Percentiles rank a stretch among this genome's conserved stretches.
These are phyloP conservation scores for Fragaria vesca DNA, from an alignment of 306 rosid species.

Conservation along the genomic window DNA sequence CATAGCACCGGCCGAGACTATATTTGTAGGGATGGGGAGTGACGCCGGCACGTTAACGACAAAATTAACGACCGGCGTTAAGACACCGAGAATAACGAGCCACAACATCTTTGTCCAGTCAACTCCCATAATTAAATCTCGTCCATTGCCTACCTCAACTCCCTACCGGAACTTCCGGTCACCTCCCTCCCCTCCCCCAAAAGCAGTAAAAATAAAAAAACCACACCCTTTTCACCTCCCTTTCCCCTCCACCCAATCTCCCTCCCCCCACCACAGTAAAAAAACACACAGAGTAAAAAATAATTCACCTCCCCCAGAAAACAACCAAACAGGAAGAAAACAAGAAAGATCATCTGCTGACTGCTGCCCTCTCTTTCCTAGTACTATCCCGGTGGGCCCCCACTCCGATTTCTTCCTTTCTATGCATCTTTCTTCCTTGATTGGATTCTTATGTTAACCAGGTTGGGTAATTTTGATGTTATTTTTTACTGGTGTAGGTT, in stretches of 20 bases:
- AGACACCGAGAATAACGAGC: conserved; percentile 13
- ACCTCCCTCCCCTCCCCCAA: not conserved
- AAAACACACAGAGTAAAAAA: not conserved
- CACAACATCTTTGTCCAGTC: not conserved
- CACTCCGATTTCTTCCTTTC: not conserved
- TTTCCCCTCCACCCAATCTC: not conserved
- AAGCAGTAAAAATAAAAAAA: not conserved
- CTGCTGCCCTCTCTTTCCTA: not conserved
- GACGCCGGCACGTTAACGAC: not conserved
- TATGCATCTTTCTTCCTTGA: not conserved
- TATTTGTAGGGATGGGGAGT: not conserved
- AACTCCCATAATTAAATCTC: conserved; percentile 19
- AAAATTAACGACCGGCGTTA: not conserved
- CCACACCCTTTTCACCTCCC: not conserved
- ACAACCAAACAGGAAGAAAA: not conserved
- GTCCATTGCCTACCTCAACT: conserved; percentile 16
- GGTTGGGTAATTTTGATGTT: not conserved
- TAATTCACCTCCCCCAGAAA: not conserved
- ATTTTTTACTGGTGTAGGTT: not conserved
- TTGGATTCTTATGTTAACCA: not conserved
- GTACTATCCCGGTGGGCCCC: not conserved
- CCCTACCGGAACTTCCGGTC: conserved; percentile 27
- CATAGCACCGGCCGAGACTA: not conserved
- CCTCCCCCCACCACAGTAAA: not conserved
- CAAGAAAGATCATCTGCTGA: not conserved